Percentiles rank a stretch among this genome's conserved stretches.
phyloP scores from a whole-genome alignment of 106 monocot species.

The Acorus calamus region DNA sequence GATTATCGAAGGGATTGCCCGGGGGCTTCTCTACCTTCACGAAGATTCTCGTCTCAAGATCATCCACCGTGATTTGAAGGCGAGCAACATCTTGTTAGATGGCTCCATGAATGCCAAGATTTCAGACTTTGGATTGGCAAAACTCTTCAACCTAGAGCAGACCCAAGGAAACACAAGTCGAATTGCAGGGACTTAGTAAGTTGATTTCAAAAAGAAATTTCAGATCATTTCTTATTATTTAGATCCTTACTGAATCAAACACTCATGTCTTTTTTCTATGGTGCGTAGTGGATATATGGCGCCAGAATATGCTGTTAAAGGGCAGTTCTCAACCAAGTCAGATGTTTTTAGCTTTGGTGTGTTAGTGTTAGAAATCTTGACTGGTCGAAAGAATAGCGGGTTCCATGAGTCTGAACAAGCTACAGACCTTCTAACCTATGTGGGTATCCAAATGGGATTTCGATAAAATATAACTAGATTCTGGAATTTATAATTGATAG shows the following conservation, averaged over 20 bases:
- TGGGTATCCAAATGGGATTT: not conserved
- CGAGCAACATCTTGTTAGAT: slow-evolving; percentile 5
- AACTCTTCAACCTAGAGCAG: not conserved
- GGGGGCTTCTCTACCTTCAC: slow-evolving; percentile 10
- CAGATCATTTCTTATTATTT: no score
- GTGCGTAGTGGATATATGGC: not conserved
- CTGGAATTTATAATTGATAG: no score
- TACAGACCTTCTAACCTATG: slow-evolving; percentile 2
- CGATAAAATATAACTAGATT: no score
- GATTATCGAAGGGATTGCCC: slow-evolving; percentile 5
- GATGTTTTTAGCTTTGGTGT: slow-evolving; percentile 2
- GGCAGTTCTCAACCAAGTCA: slow-evolving; percentile 2
- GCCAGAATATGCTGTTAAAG: slow-evolving; percentile 4
- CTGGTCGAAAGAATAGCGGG: not conserved
- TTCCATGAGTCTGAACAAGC: not conserved
- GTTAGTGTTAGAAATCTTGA: slow-evolving; percentile 1
- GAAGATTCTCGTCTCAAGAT: slow-evolving; percentile 2
- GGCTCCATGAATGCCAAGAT: slow-evolving; percentile 3
- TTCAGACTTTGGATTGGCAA: slow-evolving; percentile 2
- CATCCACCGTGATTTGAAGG: slow-evolving; percentile 3
- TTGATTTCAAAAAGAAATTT: not conserved
- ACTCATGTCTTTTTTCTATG: not conserved
- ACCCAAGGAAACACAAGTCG: not conserved
- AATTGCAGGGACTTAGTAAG: slow-evolving; percentile 5
- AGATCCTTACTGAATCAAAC: no score